Conservation (phyloP, 352 stramenopile species). For the Phytopythium litorale region DNA sequence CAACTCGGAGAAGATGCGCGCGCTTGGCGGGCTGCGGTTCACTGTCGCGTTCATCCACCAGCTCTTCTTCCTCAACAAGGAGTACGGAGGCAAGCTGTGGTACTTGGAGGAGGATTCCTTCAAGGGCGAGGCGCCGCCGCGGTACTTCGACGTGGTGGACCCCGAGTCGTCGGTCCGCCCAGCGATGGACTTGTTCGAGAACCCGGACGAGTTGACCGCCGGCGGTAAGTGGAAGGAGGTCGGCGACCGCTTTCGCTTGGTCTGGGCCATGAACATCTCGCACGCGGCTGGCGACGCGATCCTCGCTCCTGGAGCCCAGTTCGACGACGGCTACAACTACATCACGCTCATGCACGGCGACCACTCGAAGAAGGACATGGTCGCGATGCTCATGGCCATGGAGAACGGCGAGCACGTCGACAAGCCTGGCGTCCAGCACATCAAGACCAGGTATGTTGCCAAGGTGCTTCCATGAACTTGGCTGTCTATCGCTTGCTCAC, state of each 20-base stretch:
- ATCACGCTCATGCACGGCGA: constrained; percentile 43
- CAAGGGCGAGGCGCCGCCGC: constrained; percentile 9
- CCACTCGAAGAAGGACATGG: constrained; percentile 29
- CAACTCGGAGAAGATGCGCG: constrained; percentile 63
- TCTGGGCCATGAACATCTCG: constrained; percentile 67
- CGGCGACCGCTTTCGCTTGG: constrained; percentile 39
- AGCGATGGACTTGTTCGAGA: constrained; percentile 40
- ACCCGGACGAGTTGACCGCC: constrained; percentile 1
- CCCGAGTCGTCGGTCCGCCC: constrained; percentile 24
- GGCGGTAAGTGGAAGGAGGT: constrained; percentile 45
- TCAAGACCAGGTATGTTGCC: constrained; percentile 34
- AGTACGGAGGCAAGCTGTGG: constrained; percentile 58
- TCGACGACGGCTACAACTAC: constrained; percentile 68
- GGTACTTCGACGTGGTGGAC: constrained; percentile 40
- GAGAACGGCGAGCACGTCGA: constrained; percentile 46
- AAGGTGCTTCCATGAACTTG: background rate
- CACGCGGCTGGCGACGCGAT: constrained; percentile 48
- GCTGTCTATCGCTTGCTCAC: background rate
- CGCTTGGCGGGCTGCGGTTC: constrained; percentile 62
- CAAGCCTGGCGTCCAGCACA: constrained; percentile 31
- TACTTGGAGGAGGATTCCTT: constrained; percentile 47
- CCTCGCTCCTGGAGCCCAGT: constrained; percentile 36
- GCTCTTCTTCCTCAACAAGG: constrained; percentile 40
- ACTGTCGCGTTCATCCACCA: constrained; percentile 56
- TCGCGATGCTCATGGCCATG: constrained; percentile 46